Evolutionary conservation across 805 yeast species (phyloP), one percentile per base, ranked within the genome.

Genomic region (Saccharomycopsis lassenensis): DNA sequence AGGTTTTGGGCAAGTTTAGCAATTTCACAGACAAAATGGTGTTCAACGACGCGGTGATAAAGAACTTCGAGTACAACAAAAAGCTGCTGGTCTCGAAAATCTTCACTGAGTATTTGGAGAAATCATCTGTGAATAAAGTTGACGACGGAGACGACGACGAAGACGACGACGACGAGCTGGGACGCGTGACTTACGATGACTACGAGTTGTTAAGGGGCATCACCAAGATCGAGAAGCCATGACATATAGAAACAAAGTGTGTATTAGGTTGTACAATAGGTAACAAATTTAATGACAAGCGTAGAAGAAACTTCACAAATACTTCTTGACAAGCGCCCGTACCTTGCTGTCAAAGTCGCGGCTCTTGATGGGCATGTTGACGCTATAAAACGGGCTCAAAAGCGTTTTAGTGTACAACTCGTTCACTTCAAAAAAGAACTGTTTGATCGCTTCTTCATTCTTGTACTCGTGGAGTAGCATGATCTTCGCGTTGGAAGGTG

Each of bases 321-420:
- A 82, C 58, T 82, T 84, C 49, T 74, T 74, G 4, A 94, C 93
- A 41, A 80, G 55, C 20, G 66, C 55, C 51, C 80, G 71, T 27
- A 89, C 79, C 48, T 76, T 72, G 39, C 72, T 55, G 57, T 89
- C 95, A 54, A 89, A 89, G 12, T 67, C 73, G 1, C 78, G 73
- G 31, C 82, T 76, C 22, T 69, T 64, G 17, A 91, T 82, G 2
- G 85, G 77, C 44, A 77, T 81, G 50, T 83, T 81, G 27, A 74
- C 69, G 31, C 69, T 63, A 53, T 87, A 89, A 52, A 91, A 91
- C 1, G 98, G 97, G 46, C 78, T 82, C 63, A 89, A 62, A 31
- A 83, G 53, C 7, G 86, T 74, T 59, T 87, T 89, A 16, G 83
- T 85, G 49, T 89, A 91, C 33, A 89, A 61, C 48, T 89, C 97